Evolutionary conservation across 140 eudicot genomes (phyloP), one percentile per base, ranked within the genome.

Genomic region (Ambrosia hybrid): DNA sequence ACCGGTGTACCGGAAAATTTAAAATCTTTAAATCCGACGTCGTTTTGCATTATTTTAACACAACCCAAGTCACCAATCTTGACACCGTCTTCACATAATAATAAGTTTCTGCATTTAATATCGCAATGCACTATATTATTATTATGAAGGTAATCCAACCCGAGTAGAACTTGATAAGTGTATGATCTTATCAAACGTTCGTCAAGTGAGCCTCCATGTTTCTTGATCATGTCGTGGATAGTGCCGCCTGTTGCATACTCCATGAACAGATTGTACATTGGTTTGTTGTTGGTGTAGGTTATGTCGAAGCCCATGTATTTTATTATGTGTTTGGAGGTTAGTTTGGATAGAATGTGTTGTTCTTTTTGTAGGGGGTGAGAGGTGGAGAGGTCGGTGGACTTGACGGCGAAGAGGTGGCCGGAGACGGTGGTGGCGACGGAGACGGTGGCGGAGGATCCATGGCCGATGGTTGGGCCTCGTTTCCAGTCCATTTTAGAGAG

Each of bases 51-150:
- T 45, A 69, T 6, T 51, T 56, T 81, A 0, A 82, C 85, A 59
- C 85, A 84, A 1, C 92, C 92, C 34, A 87, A 74, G 59, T 86
- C 87, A 8, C 78, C 85, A n/a, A 87, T 84, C 43, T 84, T 84
- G 11, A 79, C 79, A 71, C 85, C 82, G 7, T 65, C 80, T 52
- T 73, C 62, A 17, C 85, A 83, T 9, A 86, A 6, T 53, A 87
- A 79, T 48, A 87, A 57, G 60, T 84, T 84, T 68, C 26, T 64
- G 16, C 87, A 80, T 34, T 84, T 87, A 1, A 87, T 82, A 73
- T 87, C 92, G 48, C 89, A 84, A 79, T 87, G 92, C 77, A 79
- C 87, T 10, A 87, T 9, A 15, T 51, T 67, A 60, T 79, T 74
- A 2, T 10, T 48, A 58, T 87, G 92, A 51, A 87, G 83, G 71